phyloP scores from a whole-genome alignment of 1,284 basidiomycete species.

The Agroathelia rolfsii region DNA sequence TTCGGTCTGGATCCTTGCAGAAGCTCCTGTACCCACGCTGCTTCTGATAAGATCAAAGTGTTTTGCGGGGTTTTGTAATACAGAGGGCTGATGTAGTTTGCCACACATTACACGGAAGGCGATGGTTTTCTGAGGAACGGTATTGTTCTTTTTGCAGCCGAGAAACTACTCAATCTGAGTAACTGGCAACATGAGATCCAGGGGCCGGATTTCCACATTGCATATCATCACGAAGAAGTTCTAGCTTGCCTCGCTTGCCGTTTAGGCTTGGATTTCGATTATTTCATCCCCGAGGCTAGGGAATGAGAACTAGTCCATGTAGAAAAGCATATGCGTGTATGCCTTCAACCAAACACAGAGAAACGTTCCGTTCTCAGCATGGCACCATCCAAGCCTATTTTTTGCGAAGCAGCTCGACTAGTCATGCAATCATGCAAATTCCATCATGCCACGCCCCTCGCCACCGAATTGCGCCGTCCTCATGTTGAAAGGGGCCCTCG shows the following conservation, averaged over 20 bases:
- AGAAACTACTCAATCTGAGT: conserved; percentile 15
- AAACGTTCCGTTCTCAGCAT: conserved; percentile 15
- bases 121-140: conserved; percentile 5
- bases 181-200: too few species aligned
- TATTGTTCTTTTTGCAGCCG: conserved; percentile 14
- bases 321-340: conserved; percentile 20
- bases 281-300: conserved; percentile 7
- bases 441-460: conserved; percentile 8
- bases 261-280: conserved; percentile 20
- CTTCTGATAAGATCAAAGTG: too few species aligned
- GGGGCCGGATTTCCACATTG: background rate
- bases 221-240: conserved; percentile 7
- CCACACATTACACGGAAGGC: conserved; percentile 9
- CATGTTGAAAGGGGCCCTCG: conserved; percentile 11
- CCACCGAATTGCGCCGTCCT: conserved; percentile 6
- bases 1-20: too few species aligned
- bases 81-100: too few species aligned
- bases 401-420: conserved; percentile 16
- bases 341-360: conserved; percentile 16
- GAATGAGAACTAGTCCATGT: conserved; percentile 17
- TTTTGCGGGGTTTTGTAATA: too few species aligned
- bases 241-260: conserved; percentile 21
- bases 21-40: too few species aligned
- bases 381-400: conserved; percentile 18
- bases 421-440: conserved; percentile 7